phyloP scores from a whole-genome alignment of 2,329 filamentous ascomycete genomes.

The Aureobasidium sp. region DNA sequence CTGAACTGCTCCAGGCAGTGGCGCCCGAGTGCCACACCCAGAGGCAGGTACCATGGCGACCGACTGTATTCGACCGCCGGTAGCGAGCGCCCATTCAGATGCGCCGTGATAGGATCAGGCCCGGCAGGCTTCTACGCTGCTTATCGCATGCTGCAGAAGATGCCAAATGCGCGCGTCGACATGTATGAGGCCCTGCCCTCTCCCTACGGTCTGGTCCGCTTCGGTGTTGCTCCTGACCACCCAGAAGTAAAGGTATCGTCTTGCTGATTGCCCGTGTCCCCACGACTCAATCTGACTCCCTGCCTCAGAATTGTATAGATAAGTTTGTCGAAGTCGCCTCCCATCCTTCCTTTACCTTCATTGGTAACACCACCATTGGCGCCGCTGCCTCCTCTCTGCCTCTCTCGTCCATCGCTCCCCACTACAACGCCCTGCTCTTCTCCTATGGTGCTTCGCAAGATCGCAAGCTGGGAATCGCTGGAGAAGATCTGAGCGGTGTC shows the following conservation, averaged over 20 bases:
- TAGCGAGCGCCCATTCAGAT: constrained; percentile 49
- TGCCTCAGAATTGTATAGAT: constrained; percentile 75
- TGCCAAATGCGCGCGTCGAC: constrained; percentile 66
- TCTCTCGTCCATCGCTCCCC: constrained; percentile 58
- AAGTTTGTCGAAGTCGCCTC: constrained; percentile 84
- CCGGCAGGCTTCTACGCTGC: constrained; percentile 95
- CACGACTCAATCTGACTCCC: not conserved
- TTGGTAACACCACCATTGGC: constrained; percentile 82
- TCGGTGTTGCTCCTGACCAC: constrained; percentile 96
- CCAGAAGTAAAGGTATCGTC: constrained; percentile 85
- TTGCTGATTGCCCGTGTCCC: not conserved
- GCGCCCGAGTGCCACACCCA: not conserved
- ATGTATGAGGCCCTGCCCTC: constrained; percentile 96
- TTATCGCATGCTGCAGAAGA: constrained; percentile 69
- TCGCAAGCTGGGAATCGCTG: constrained; percentile 65
- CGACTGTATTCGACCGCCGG: constrained; percentile 4
- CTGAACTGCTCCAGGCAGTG: not conserved
- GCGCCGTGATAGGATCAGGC: constrained; percentile 87
- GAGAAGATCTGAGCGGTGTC: constrained; percentile 69
- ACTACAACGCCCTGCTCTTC: constrained; percentile 90
- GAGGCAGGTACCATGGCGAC: not conserved
- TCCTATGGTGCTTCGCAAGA: constrained; percentile 88
- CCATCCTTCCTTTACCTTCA: constrained; percentile 75
- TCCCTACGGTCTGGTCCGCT: constrained; percentile 84
- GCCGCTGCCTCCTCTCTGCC: constrained; percentile 45